Percentiles rank a stretch among this genome's conserved stretches.
Conservation (phyloP, 805 yeast species). For the Candida loeiensis region DNA sequence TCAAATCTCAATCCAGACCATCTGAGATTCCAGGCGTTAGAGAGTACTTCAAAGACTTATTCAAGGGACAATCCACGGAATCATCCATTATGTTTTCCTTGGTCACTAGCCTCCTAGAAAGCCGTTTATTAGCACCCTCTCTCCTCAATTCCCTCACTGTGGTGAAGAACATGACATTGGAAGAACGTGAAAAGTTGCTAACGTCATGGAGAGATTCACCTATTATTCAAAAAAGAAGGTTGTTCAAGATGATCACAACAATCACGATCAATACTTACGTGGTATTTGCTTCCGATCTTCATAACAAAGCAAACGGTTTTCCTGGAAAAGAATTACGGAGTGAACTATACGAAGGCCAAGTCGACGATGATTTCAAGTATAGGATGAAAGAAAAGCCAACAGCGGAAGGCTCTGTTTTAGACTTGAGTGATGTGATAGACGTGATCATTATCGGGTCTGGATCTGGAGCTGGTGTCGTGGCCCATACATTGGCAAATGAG, state of each 20-base stretch:
- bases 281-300: constrained; percentile 28
- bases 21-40: constrained; percentile 28
- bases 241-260: constrained; percentile 28
- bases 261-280: constrained; percentile 25
- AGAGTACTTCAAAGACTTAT: constrained; percentile 10
- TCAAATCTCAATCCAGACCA: constrained; percentile 23
- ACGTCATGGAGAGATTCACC: constrained; percentile 41
- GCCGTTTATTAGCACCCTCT: constrained; percentile 28
- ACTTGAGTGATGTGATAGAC: constrained; percentile 36
- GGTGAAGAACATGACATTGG: constrained; percentile 32
- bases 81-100: constrained; percentile 16
- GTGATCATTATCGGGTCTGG: constrained; percentile 7
- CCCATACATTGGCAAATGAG: constrained; percentile 36
- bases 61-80: constrained; percentile 1
- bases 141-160: constrained; percentile 34
- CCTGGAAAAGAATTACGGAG: constrained; percentile 33
- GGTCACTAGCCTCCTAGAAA: constrained; percentile 24
- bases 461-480: constrained; percentile 6
- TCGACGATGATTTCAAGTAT: constrained; percentile 25
- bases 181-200: constrained; percentile 32
- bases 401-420: constrained; percentile 26
- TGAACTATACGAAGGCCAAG: constrained; percentile 24
- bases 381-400: constrained; percentile 29
- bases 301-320: constrained; percentile 35
- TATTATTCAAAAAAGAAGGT: constrained; percentile 29